Conservation (phyloP, 2,329 filamentous ascomycete genomes). For the Nannizzia gypsea region DNA sequence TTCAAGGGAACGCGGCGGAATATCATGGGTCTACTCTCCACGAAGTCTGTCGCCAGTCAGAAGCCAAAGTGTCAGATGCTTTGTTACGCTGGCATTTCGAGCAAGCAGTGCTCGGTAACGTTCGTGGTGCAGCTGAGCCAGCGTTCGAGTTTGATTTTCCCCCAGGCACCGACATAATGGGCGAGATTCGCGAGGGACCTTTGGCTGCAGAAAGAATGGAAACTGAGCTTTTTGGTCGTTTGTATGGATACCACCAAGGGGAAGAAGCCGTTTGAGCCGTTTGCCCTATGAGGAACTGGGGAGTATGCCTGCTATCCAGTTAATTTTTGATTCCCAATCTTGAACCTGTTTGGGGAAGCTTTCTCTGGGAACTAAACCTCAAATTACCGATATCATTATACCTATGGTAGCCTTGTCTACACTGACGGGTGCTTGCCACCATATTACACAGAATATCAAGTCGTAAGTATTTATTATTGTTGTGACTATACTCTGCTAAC, state of each 20-base stretch:
- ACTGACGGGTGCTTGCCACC: too few species aligned
- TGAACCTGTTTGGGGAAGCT: too few species aligned
- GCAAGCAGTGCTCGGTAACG: conserved; percentile 12
- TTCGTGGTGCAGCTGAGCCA: not conserved
- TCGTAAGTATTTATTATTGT: too few species aligned
- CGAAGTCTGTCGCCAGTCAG: not conserved
- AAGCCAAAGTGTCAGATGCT: not conserved
- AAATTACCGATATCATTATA: too few species aligned
- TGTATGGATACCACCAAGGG: not conserved
- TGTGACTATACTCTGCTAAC: too few species aligned
- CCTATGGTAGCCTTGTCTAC: too few species aligned
- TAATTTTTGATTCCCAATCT: too few species aligned
- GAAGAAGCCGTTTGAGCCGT: not conserved
- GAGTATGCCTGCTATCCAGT: too few species aligned
- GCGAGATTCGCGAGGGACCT: conserved; percentile 1
- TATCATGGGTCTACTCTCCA: not conserved
- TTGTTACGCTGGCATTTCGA: conserved; percentile 14
- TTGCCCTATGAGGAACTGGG: too few species aligned
- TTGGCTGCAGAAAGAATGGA: not conserved
- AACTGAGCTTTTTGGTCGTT: not conserved
- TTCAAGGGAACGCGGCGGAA: not conserved
- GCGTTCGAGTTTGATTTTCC: conserved; percentile 4
- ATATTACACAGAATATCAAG: too few species aligned
- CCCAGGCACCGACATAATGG: not conserved
- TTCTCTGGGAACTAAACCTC: too few species aligned